Evolutionary conservation across 2,329 filamentous ascomycete species (phyloP).

Genomic region (Teratosphaeriaceae sp.): DNA sequence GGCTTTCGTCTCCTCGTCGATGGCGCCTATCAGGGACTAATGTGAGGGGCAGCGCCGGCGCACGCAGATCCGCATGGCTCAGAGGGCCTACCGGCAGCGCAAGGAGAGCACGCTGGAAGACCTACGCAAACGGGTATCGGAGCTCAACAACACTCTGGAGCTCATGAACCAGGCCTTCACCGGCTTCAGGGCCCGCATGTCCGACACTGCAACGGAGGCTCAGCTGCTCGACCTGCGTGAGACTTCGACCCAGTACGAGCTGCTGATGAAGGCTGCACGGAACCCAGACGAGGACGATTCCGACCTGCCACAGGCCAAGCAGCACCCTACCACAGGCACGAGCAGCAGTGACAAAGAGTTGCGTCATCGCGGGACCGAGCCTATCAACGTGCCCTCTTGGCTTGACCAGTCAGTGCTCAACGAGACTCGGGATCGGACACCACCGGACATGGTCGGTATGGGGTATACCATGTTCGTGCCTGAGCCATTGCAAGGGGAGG

Average conservation of each 20-base stretch:
- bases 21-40: neutral
- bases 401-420: constrained; percentile 18
- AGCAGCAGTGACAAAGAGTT: neutral
- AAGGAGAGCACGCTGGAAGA: constrained; percentile 76
- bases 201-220: constrained; percentile 9
- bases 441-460: constrained; percentile 14
- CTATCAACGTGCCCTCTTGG: constrained; percentile 22
- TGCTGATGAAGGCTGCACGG: constrained; percentile 16
- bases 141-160: constrained; percentile 62
- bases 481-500: neutral
- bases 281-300: constrained; percentile 14
- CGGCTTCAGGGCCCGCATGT: constrained; percentile 26
- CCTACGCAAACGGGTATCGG: constrained; percentile 62
- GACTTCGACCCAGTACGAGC: constrained; percentile 11
- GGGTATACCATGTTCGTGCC: constrained; percentile 20
- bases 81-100: constrained; percentile 75
- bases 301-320: neutral
- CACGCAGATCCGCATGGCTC: constrained; percentile 80
- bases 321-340: neutral
- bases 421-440: constrained; percentile 2
- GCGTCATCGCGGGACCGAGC: constrained; percentile 5
- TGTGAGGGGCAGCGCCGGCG: constrained; percentile 57
- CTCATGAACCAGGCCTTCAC: constrained; percentile 69
- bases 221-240: constrained; percentile 13
- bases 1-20: neutral